Percentiles rank a stretch among this genome's conserved stretches.
These are phyloP conservation scores for Aspergillus neoniger DNA, from an alignment of 2,329 filamentous ascomycete species.

Conservation along the genomic window DNA sequence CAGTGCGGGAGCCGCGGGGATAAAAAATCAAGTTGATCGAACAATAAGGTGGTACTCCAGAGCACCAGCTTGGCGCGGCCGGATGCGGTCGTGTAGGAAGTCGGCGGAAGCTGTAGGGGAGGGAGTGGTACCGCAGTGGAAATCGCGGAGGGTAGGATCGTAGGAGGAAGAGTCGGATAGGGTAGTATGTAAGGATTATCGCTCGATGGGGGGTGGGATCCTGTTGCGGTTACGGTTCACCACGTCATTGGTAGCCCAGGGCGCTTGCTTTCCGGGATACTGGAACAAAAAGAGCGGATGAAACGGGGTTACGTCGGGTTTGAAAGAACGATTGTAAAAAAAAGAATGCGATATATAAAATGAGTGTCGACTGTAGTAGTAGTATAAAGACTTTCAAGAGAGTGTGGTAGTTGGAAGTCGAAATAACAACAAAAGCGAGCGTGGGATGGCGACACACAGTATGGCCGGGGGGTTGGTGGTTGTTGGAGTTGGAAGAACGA, in stretches of 20 bases:
- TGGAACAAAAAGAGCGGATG: constrained; percentile 20
- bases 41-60: constrained; percentile 31
- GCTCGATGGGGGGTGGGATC: constrained; percentile 8
- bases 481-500: constrained; percentile 9
- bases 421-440: constrained; percentile 28
- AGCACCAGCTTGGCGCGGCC: constrained; percentile 37
- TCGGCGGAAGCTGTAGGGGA: constrained; percentile 10
- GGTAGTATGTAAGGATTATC: constrained; percentile 11
- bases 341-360: constrained; percentile 14
- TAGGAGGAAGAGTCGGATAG: constrained; percentile 7
- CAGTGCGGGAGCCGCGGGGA: constrained; percentile 3
- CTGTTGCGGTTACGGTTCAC: constrained; percentile 22
- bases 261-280: constrained; percentile 4
- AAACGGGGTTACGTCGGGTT: constrained; percentile 18
- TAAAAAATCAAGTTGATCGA: constrained; percentile 8
- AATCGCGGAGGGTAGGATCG: constrained; percentile 8
- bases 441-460: constrained; percentile 37
- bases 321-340: constrained; percentile 16
- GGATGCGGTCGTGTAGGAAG: constrained; percentile 36
- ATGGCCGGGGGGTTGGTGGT: constrained; percentile 22
- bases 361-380: constrained; percentile 15
- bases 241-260: constrained; percentile 25
- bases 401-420: constrained; percentile 16
- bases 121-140: not conserved
- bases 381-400: constrained; percentile 21